Evolutionary conservation across 306 rosid species (phyloP).

Genomic region (Ormosia emarginata): DNA sequence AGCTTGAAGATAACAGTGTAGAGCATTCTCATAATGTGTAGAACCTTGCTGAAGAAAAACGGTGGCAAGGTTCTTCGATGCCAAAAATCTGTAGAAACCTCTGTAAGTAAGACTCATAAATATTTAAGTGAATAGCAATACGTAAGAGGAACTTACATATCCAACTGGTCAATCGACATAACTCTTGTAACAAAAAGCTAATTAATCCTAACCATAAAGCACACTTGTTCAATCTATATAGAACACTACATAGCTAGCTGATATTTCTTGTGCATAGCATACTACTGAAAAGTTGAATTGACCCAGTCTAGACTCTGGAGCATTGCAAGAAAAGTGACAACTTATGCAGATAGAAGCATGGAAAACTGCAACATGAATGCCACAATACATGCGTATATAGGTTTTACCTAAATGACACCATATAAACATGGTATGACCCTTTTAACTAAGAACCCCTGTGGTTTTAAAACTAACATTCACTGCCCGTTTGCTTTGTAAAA

Average conservation of each 20-base stretch:
- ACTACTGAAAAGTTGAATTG: not conserved
- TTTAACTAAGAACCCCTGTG: not conserved
- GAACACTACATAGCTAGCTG: not conserved
- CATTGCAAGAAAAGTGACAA: conserved; percentile 1
- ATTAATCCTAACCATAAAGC: conserved; percentile 9
- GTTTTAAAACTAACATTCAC: conserved; percentile 12
- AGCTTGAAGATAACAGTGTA: conserved; percentile 93
- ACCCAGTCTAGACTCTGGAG: conserved; percentile 12
- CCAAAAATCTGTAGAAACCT: conserved; percentile 73
- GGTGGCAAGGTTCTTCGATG: conserved; percentile 86
- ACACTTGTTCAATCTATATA: not conserved
- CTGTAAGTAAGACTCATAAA: conserved; percentile 16
- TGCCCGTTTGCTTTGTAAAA: not conserved
- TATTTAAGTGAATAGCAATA: not conserved
- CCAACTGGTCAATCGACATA: not conserved
- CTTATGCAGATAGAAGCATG: conserved; percentile 4
- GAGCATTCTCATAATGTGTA: conserved; percentile 70
- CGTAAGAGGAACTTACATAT: not conserved
- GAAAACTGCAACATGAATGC: conserved; percentile 1
- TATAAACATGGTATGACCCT: not conserved
- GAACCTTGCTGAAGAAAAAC: conserved; percentile 95
- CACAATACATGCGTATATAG: not conserved
- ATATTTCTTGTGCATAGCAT: not conserved
- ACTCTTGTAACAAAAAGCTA: not conserved
- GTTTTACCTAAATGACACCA: not conserved